phyloP scores from a whole-genome alignment of 2,329 filamentous ascomycete genomes.

The Ascochyta lentis region DNA sequence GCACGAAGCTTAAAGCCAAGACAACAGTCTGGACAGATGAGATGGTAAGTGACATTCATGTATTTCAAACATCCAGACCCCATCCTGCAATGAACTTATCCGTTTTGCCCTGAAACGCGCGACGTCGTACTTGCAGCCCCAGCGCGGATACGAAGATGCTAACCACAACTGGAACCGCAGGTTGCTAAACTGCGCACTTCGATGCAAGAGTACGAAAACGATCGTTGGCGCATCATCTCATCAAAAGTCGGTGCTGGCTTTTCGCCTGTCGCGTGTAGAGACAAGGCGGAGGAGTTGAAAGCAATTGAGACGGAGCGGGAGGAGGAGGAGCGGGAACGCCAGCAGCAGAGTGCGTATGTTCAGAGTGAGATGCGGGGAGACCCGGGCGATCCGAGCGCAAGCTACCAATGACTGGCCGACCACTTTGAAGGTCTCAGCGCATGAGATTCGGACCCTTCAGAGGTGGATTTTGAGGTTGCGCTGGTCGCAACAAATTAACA shows the following conservation, averaged over 20 bases:
- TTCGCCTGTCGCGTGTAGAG: constrained; percentile 84
- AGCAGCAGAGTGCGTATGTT: constrained; percentile 38
- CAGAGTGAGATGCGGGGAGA: constrained; percentile 41
- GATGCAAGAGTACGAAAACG: constrained; percentile 84
- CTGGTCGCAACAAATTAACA: constrained; percentile 8
- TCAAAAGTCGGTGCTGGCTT: constrained; percentile 91
- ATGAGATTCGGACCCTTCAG: constrained; percentile 4
- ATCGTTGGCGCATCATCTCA: constrained; percentile 91
- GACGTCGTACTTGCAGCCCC: constrained; percentile 42
- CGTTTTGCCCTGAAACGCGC: constrained; percentile 40
- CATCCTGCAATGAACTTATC: constrained; percentile 3
- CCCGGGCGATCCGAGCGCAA: constrained; percentile 40
- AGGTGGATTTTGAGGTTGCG: constrained; percentile 15
- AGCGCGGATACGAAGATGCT: constrained; percentile 37
- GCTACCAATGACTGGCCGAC: constrained; percentile 48
- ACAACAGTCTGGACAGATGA: constrained; percentile 93
- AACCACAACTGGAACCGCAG: constrained; percentile 57
- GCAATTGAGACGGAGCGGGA: constrained; percentile 37
- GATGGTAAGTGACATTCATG: constrained; percentile 67
- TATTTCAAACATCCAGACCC: constrained; percentile 8
- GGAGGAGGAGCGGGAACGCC: constrained; percentile 32
- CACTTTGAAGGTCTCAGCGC: constrained; percentile 18
- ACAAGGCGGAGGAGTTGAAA: constrained; percentile 72
- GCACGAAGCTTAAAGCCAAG: constrained; percentile 93
- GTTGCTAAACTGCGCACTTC: constrained; percentile 78